Evolutionary conservation across 257 asterid species (phyloP), one percentile per base, ranked within the genome.

Genomic region (Salvia miltiorrhiza): DNA sequence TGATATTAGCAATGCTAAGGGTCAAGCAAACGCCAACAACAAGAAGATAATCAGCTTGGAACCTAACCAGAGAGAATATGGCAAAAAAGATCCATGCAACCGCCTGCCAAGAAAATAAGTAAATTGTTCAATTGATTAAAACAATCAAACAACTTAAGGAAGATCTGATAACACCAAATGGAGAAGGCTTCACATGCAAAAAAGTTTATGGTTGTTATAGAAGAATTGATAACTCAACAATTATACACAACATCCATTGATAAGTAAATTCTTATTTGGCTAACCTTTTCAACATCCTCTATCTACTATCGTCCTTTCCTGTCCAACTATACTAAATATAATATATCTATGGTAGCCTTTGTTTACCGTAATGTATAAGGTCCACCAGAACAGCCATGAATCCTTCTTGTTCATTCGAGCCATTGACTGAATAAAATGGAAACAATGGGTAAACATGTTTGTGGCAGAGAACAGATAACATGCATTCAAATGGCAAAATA

Each of bases 311-410:
- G 20, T 47, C 37, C 54, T 24, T 45, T 33, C 10, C 44, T 37
- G 47, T 49, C 55, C 49, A 49, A 33, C 30, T 55, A 63, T 63
- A 62, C 44, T 65, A 65, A 10, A 71, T 50, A 59, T 37, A 20
- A 49, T 48, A 77, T 43, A 35, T 45, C 7, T 48, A 54, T 43
- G 56, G 37, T 39, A 71, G 45, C 57, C 5, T 47, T 58, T 70
- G 72, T 96, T 82, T 83, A 90, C 98, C 28, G 96, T 79, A 66
- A 93, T 83, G 81, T 90, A 93, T 54, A 93, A 78, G 50, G 99
- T 93, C 99, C 99, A 93, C 99, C 99, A 90, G 78, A 93, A 93
- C 35, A 93, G 87, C 99, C 97, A 90, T 60, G 97, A 85, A 77
- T 93, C 99, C 87, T 93, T 90, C 90, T 90, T 89, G 88, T 93